phyloP scores from a whole-genome alignment of 208 protist genomes.

The Crithidia sp. region DNA sequence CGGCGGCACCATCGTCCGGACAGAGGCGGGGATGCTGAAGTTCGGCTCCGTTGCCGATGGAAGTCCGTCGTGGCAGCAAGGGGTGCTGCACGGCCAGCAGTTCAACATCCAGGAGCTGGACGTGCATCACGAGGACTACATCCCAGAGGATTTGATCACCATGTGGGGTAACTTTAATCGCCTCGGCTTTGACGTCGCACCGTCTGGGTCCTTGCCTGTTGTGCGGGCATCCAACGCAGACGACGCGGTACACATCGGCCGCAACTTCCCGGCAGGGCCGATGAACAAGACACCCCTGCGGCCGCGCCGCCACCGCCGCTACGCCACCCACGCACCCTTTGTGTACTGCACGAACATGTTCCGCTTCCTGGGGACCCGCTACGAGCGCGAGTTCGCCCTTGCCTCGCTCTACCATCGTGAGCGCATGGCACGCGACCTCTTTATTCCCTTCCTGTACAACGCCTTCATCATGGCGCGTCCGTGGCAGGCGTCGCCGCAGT shows the following conservation, averaged over 20 bases:
- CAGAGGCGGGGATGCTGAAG: constrained; percentile 26
- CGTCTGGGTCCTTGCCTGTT: neutral
- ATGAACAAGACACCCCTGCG: neutral
- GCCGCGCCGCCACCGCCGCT: constrained; percentile 35
- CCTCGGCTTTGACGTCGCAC: neutral
- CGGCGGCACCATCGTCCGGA: constrained; percentile 62
- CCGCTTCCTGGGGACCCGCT: constrained; percentile 42
- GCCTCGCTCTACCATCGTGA: constrained; percentile 28
- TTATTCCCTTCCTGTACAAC: constrained; percentile 70
- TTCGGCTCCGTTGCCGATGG: neutral
- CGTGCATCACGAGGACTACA: constrained; percentile 19
- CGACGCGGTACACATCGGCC: constrained; percentile 10
- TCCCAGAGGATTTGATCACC: neutral
- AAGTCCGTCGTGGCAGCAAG: constrained; percentile 9
- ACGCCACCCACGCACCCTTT: constrained; percentile 67
- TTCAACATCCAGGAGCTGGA: constrained; percentile 30
- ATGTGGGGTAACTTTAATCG: neutral
- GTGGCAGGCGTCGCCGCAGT: constrained; percentile 59
- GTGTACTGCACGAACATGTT: constrained; percentile 71
- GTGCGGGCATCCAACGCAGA: neutral
- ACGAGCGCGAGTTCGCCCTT: constrained; percentile 44
- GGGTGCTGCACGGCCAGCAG: constrained; percentile 17
- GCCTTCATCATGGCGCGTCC: constrained; percentile 65
- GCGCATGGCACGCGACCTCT: constrained; percentile 40
- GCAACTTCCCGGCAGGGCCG: constrained; percentile 4